Evolutionary conservation across 495 filamentous ascomycete species (phyloP).

Genomic region (Aspergillus wentii): DNA sequence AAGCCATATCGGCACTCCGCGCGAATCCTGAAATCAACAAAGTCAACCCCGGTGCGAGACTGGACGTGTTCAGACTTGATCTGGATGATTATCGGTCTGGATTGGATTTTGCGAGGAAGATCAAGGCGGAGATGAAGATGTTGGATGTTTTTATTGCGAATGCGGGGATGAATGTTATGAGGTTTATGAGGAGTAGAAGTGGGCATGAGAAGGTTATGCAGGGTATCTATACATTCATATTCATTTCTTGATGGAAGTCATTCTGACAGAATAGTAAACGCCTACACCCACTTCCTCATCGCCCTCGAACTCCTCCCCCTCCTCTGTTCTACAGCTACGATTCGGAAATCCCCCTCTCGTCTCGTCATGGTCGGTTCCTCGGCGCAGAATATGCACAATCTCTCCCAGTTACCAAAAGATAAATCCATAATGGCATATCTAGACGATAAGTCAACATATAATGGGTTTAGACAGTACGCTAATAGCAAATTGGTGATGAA

Average conservation of each 20-base stretch:
- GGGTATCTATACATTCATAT: no score
- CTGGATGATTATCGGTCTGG: constrained; percentile 17
- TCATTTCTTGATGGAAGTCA: no score
- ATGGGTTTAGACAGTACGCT: constrained; percentile 8
- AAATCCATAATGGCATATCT: constrained; percentile 12
- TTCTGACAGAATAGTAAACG: constrained; percentile 17
- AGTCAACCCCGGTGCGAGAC: constrained; percentile 1
- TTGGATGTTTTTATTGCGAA: constrained; percentile 18
- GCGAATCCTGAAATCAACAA: constrained; percentile 3
- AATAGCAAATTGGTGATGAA: constrained; percentile 25
- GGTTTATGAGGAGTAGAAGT: constrained; percentile 11
- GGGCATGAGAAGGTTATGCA: constrained; percentile 23
- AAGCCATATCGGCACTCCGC: constrained; percentile 13
- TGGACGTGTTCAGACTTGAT: constrained; percentile 14
- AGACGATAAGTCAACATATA: constrained; percentile 10
- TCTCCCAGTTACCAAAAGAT: constrained; percentile 8
- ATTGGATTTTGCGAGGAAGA: constrained; percentile 4
- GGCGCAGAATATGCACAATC: constrained; percentile 11
- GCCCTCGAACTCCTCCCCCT: constrained; percentile 17
- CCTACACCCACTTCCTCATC: constrained; percentile 27
- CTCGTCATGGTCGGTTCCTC: constrained; percentile 20
- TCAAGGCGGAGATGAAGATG: constrained; percentile 8
- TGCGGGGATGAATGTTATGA: constrained; percentile 9
- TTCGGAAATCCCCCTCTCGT: constrained; percentile 10
- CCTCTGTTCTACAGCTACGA: constrained; percentile 12